phyloP scores from a whole-genome alignment of 306 rosid genomes.

The Trifolium fragiferum region DNA sequence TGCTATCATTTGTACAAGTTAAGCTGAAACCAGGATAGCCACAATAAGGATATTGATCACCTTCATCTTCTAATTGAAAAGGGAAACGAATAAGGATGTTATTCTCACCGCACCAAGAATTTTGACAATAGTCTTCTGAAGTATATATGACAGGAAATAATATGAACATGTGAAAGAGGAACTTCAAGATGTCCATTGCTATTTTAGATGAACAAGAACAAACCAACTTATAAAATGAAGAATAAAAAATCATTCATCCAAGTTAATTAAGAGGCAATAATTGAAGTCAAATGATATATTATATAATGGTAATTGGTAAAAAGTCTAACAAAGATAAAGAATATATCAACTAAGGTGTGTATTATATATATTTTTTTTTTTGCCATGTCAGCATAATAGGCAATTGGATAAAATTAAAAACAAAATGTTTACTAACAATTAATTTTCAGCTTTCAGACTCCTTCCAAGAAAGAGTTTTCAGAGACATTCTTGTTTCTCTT shows the following conservation, averaged over 20 bases:
- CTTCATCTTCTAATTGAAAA: slow-evolving; percentile 49
- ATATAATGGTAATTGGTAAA: slow-evolving; percentile 31
- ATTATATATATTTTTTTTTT: background rate
- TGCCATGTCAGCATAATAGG: slow-evolving; percentile 28
- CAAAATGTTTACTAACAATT: background rate
- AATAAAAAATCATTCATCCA: slow-evolving; percentile 19
- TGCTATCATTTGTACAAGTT: slow-evolving; percentile 48
- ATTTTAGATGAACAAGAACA: slow-evolving; percentile 25
- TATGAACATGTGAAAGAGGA: slow-evolving; percentile 48
- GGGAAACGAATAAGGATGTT: slow-evolving; percentile 63
- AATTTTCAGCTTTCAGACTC: background rate
- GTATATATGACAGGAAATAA: slow-evolving; percentile 39
- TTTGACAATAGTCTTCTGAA: slow-evolving; percentile 43
- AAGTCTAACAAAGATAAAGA: slow-evolving; percentile 19
- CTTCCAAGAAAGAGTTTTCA: background rate
- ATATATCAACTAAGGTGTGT: slow-evolving; percentile 1
- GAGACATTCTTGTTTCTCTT: slow-evolving; percentile 10
- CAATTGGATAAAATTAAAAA: background rate
- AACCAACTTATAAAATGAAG: slow-evolving; percentile 26
- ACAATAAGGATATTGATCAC: slow-evolving; percentile 45
- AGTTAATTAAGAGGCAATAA: slow-evolving; percentile 24
- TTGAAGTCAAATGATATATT: slow-evolving; percentile 50
- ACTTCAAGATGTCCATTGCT: slow-evolving; percentile 45
- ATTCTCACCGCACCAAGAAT: slow-evolving; percentile 46
- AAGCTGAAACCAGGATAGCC: slow-evolving; percentile 73